These are phyloP conservation scores for Ustilago shanxiensis DNA, from an alignment of 1,284 basidiomycete species.

Conservation along the genomic window DNA sequence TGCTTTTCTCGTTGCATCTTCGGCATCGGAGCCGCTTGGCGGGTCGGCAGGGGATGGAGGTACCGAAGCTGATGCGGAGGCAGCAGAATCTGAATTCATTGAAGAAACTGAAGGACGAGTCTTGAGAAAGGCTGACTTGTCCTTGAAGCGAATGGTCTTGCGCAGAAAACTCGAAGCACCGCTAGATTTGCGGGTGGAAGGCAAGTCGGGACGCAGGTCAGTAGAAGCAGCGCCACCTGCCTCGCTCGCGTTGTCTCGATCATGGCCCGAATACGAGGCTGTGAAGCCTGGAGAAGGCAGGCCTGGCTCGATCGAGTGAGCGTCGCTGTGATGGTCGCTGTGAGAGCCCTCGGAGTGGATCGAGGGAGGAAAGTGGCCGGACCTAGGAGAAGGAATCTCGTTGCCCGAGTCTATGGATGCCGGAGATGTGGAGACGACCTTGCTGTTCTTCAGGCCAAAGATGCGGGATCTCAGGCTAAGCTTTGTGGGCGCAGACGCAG, in stretches of 20 bases:
- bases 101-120: conserved; percentile 31
- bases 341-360: conserved; percentile 36
- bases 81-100: conserved; percentile 21
- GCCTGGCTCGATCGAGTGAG: conserved; percentile 4
- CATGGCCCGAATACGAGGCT: conserved; percentile 12
- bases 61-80: conserved; percentile 27
- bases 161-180: conserved; percentile 36
- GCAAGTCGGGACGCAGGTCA: conserved; percentile 3
- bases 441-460: conserved; percentile 39
- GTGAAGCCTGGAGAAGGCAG: conserved; percentile 11
- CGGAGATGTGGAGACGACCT: conserved; percentile 17
- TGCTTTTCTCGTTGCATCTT: conserved; percentile 13
- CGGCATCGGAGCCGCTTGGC: conserved; percentile 14
- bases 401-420: conserved; percentile 27
- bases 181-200: conserved; percentile 25
- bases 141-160: conserved; percentile 50
- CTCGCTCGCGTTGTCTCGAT: conserved; percentile 19
- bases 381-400: conserved; percentile 34
- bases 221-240: neutral
- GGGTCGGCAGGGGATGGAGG: conserved; percentile 37
- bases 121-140: conserved; percentile 39
- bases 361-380: conserved; percentile 27
- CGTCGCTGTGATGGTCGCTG: conserved; percentile 21
- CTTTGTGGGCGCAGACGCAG: conserved; percentile 23
- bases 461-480: conserved; percentile 42